These are phyloP conservation scores for Kwoniella dejecticola DNA, from an alignment of 768 basidiomycete species.

Conservation along the genomic window DNA sequence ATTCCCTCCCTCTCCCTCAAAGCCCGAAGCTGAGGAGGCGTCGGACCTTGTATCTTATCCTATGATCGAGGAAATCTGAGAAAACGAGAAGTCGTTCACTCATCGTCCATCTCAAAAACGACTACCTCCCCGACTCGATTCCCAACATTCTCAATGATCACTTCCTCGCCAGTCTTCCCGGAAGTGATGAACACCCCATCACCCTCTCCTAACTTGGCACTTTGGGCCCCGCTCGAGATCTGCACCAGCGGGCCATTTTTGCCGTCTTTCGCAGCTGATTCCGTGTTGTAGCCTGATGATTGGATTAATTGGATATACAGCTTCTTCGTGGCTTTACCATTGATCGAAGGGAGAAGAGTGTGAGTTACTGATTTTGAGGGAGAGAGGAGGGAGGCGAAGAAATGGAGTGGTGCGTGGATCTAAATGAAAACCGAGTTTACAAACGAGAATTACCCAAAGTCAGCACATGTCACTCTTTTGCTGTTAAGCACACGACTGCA, in stretches of 20 bases:
- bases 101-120: constrained; percentile 71
- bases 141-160: constrained; percentile 64
- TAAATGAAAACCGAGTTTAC: neutral
- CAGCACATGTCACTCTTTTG: too few species aligned
- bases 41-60: too few species aligned
- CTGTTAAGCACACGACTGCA: too few species aligned
- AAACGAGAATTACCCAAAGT: too few species aligned
- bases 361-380: constrained; percentile 63
- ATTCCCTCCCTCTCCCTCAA: too few species aligned
- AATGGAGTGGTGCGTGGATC: constrained; percentile 50
- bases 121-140: constrained; percentile 70
- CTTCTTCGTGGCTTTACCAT: constrained; percentile 58
- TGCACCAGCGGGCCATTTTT: constrained; percentile 63
- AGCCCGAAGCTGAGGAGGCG: too few species aligned
- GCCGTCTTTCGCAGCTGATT: constrained; percentile 54
- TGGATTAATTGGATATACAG: constrained; percentile 86
- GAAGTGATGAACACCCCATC: constrained; percentile 79
- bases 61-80: too few species aligned
- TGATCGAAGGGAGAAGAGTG: constrained; percentile 55
- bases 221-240: constrained; percentile 58
- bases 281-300: constrained; percentile 74
- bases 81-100: neutral
- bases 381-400: constrained; percentile 76
- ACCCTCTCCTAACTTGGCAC: constrained; percentile 72
- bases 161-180: constrained; percentile 57